phyloP scores from a whole-genome alignment of 2,329 filamentous ascomycete species.

The Juglanconis juglandina region DNA sequence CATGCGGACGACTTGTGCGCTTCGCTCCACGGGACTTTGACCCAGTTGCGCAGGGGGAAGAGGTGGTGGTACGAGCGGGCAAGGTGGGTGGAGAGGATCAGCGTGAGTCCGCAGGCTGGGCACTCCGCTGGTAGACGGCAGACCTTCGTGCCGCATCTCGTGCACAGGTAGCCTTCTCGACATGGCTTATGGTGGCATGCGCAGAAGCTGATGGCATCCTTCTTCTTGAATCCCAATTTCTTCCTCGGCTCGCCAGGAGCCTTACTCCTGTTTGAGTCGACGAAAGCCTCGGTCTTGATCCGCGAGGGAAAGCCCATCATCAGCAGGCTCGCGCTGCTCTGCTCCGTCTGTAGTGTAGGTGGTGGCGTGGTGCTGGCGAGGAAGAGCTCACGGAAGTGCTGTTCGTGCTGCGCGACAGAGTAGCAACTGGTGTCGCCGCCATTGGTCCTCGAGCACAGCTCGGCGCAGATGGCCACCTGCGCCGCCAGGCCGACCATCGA shows the following conservation, averaged over 20 bases:
- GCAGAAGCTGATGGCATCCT: conserved; percentile 68
- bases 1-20: conserved; percentile 64
- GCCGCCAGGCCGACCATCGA: conserved; percentile 87
- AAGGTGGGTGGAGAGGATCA: conserved; percentile 90
- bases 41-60: conserved; percentile 87
- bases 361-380: conserved; percentile 87
- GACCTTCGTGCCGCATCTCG: conserved; percentile 82
- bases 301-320: conserved; percentile 98
- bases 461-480: conserved; percentile 86
- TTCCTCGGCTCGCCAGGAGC: neutral
- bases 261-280: neutral
- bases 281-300: conserved; percentile 47
- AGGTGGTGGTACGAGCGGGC: conserved; percentile 92
- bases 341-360: conserved; percentile 64
- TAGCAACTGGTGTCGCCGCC: conserved; percentile 73
- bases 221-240: conserved; percentile 44
- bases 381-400: conserved; percentile 84
- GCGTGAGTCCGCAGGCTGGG: conserved; percentile 82
- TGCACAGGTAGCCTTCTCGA: conserved; percentile 85
- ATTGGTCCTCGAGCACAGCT: conserved; percentile 86
- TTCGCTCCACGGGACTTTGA: conserved; percentile 78
- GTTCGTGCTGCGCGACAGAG: conserved; percentile 79
- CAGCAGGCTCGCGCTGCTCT: conserved; percentile 64
- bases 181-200: conserved; percentile 84
- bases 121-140: conserved; percentile 89